phyloP scores from a whole-genome alignment of 768 basidiomycete species.

The Mycena epipterygia region DNA sequence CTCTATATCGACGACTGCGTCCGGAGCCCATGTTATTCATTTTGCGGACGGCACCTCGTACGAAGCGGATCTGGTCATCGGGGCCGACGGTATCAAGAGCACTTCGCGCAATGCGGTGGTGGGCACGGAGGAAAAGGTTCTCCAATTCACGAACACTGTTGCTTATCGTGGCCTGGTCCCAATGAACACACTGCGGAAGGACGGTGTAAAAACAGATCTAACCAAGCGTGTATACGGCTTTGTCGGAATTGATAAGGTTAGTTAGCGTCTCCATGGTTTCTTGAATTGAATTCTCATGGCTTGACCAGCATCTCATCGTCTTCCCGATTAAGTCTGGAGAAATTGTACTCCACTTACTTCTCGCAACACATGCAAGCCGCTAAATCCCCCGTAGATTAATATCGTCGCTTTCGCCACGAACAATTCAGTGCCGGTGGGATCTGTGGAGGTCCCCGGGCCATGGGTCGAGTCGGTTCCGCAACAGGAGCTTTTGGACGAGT shows the following conservation, averaged over 20 bases:
- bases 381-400: slow-evolving; percentile 53
- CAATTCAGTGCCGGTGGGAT: slow-evolving; percentile 42
- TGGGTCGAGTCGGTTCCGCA: slow-evolving; percentile 60
- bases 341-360: slow-evolving; percentile 49
- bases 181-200: slow-evolving; percentile 51
- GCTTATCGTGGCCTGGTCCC: slow-evolving; percentile 66
- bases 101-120: slow-evolving; percentile 54
- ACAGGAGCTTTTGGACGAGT: slow-evolving; percentile 59
- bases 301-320: slow-evolving; percentile 63
- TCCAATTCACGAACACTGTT: slow-evolving; percentile 60
- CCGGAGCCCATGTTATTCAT: slow-evolving; percentile 50
- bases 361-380: neutral
- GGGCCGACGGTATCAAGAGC: slow-evolving; percentile 69
- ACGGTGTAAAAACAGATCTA: slow-evolving; percentile 59
- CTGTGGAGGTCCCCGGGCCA: slow-evolving; percentile 45
- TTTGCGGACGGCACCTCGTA: slow-evolving; percentile 65
- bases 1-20: slow-evolving; percentile 45
- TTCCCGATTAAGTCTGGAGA: slow-evolving; percentile 61
- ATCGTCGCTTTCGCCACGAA: slow-evolving; percentile 59
- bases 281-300: neutral
- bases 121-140: slow-evolving; percentile 41
- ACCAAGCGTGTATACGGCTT: slow-evolving; percentile 54
- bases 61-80: slow-evolving; percentile 63
- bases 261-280: slow-evolving; percentile 43
- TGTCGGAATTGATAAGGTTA: slow-evolving; percentile 61